Percentiles rank a stretch among this genome's conserved stretches.
Conservation (phyloP, 139 green algal species). For the Chlamydomonas asymmetrica region DNA sequence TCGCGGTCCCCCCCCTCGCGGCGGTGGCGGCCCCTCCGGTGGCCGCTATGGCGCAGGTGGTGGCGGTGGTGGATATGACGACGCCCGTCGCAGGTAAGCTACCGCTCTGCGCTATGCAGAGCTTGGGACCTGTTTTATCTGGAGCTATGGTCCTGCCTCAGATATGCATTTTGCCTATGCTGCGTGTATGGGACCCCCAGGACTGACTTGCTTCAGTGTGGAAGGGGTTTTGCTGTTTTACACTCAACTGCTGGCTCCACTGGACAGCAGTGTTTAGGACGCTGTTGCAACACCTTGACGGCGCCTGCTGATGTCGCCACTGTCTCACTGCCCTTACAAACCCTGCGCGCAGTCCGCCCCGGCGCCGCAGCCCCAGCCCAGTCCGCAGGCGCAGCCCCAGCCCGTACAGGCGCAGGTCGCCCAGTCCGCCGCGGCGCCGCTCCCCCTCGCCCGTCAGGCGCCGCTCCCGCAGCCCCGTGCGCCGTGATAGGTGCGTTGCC, state of each 20-base stretch:
- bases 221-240: background rate
- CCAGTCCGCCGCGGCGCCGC: slow-evolving; percentile 3
- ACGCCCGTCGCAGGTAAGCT: background rate
- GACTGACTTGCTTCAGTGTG: background rate
- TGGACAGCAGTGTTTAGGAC: background rate
- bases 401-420: slow-evolving; percentile 15
- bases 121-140: background rate
- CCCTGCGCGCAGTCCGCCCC: background rate
- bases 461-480: slow-evolving; percentile 15
- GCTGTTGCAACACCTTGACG: background rate
- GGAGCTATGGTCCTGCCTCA: too few species aligned
- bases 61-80: background rate
- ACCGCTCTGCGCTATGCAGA: background rate
- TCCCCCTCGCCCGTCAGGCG: slow-evolving; percentile 10
- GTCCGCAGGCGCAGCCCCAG: slow-evolving; percentile 19
- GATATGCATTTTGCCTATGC: too few species aligned
- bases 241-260: background rate
- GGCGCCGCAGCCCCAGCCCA: slow-evolving; percentile 1
- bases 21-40: background rate
- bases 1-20: slow-evolving; percentile 8
- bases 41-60: slow-evolving; percentile 7
- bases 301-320: background rate
- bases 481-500: slow-evolving; percentile 2
- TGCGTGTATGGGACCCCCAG: too few species aligned
- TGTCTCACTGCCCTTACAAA: too few species aligned